phyloP scores from a whole-genome alignment of 352 stramenopile genomes.

The Elongisporangium undulatum region DNA sequence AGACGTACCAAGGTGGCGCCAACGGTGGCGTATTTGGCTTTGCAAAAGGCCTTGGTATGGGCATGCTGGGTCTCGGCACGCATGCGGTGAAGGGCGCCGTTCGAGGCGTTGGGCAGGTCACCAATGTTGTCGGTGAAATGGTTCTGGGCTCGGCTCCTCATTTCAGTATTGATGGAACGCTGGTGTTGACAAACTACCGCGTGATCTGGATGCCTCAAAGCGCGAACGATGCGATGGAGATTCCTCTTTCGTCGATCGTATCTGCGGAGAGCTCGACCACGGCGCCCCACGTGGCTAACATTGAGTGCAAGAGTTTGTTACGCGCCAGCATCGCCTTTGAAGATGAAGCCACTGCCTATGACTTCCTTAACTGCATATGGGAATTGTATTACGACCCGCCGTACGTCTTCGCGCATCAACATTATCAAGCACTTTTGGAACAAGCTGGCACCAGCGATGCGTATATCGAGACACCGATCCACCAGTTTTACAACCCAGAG shows the following conservation, averaged over 20 bases:
- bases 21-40: slow-evolving; percentile 85
- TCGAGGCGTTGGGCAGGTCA: slow-evolving; percentile 81
- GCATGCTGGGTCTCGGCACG: slow-evolving; percentile 78
- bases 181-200: slow-evolving; percentile 83
- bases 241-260: slow-evolving; percentile 73
- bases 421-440: slow-evolving; percentile 65
- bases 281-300: slow-evolving; percentile 76
- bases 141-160: slow-evolving; percentile 78
- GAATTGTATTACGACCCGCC: slow-evolving; percentile 57
- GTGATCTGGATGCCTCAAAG: slow-evolving; percentile 83
- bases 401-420: slow-evolving; percentile 75
- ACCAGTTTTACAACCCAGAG: slow-evolving; percentile 67
- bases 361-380: slow-evolving; percentile 72
- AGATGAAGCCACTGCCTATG: slow-evolving; percentile 70
- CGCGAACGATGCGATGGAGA: slow-evolving; percentile 77
- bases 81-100: slow-evolving; percentile 87
- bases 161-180: slow-evolving; percentile 82
- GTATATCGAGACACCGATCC: slow-evolving; percentile 33
- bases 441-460: slow-evolving; percentile 25
- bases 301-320: slow-evolving; percentile 82
- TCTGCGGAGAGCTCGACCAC: slow-evolving; percentile 78
- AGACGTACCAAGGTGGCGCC: slow-evolving; percentile 83
- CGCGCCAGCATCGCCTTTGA: slow-evolving; percentile 82
- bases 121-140: slow-evolving; percentile 84
- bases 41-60: slow-evolving; percentile 83